Conservation (phyloP, 2,329 filamentous ascomycete genomes). For the Exophiala spinifera region DNA sequence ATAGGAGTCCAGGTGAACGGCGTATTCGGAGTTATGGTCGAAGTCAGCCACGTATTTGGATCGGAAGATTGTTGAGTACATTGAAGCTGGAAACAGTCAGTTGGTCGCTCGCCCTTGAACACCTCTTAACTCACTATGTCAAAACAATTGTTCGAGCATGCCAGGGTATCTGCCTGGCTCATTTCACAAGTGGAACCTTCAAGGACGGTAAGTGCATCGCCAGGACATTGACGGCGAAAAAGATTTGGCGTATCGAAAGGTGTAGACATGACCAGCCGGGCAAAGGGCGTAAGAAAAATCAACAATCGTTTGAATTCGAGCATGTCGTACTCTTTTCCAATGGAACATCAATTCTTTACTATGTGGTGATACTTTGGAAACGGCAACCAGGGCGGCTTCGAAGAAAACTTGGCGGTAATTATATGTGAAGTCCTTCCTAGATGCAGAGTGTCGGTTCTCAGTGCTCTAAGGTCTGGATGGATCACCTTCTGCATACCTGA, state of each 20-base stretch:
- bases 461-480: neutral
- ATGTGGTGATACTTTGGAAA: neutral
- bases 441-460: neutral
- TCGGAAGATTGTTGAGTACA: conserved; percentile 3
- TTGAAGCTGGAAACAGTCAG: neutral
- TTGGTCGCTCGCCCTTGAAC: neutral
- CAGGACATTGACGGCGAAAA: neutral
- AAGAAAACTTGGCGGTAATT: neutral
- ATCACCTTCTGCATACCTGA: neutral
- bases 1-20: neutral
- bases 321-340: neutral
- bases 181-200: neutral
- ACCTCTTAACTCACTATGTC: neutral
- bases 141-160: neutral
- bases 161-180: neutral
- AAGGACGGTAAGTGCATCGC: neutral
- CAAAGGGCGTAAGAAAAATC: neutral
- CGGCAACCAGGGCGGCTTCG: neutral
- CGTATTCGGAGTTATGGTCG: neutral
- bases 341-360: neutral
- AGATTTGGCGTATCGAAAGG: neutral
- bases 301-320: neutral
- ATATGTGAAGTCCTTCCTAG: neutral
- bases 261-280: neutral
- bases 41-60: conserved; percentile 1